These are phyloP conservation scores for Phytophthora litchii DNA, from an alignment of 352 stramenopile genomes.

Conservation along the genomic window DNA sequence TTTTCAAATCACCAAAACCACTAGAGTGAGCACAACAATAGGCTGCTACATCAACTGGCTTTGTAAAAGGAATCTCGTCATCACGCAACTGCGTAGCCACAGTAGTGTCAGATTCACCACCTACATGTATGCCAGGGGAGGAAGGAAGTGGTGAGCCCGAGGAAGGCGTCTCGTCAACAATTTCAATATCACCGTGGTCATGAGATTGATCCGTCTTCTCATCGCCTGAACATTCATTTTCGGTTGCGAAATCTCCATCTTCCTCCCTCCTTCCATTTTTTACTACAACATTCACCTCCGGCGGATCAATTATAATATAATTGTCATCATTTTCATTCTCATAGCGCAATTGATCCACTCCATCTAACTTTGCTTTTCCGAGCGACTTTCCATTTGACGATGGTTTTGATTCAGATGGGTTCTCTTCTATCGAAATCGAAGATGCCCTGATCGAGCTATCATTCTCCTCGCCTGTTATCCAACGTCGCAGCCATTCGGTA, in stretches of 20 bases:
- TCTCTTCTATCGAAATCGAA: conserved; percentile 10
- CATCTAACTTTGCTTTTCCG: conserved; percentile 3
- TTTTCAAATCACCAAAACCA: conserved; percentile 6
- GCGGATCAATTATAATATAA: conserved; percentile 25
- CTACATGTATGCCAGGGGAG: not conserved
- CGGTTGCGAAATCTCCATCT: conserved; percentile 14
- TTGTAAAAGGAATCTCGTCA: conserved; percentile 60
- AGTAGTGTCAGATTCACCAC: conserved; percentile 7
- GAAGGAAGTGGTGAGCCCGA: conserved; percentile 9
- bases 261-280: conserved; percentile 12
- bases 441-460: conserved; percentile 11
- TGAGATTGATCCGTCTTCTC: conserved; percentile 4
- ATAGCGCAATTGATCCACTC: conserved; percentile 10
- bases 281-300: conserved; percentile 7
- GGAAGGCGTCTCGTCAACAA: conserved; percentile 8
- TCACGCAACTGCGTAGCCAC: conserved; percentile 9
- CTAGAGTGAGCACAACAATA: conserved; percentile 59
- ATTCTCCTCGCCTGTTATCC: conserved; percentile 67
- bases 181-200: conserved; percentile 23
- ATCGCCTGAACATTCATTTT: conserved; percentile 26
- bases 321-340: conserved; percentile 25
- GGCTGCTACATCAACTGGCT: conserved; percentile 51
- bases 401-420: conserved; percentile 11
- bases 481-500: conserved; percentile 60
- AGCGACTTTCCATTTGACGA: conserved; percentile 6